These are phyloP conservation scores for Leccinum ochraceum DNA, from an alignment of 768 basidiomycete species.

Conservation along the genomic window DNA sequence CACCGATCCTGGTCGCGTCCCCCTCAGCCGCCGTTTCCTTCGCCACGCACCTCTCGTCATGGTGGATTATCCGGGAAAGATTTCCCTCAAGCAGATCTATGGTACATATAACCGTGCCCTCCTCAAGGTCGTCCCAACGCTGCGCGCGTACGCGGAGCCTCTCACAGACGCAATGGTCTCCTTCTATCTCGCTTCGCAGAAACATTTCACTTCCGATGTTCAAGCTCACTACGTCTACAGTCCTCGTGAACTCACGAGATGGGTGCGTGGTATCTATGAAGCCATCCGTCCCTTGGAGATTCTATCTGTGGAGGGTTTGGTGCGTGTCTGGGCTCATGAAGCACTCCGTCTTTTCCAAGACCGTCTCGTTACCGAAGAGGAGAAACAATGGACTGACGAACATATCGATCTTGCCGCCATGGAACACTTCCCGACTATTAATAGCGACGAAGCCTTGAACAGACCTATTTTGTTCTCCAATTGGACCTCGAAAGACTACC, in stretches of 20 bases:
- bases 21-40: too few relatives aligned
- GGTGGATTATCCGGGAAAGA: too few relatives aligned
- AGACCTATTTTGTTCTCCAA: slow-evolving; percentile 98
- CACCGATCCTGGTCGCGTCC: too few relatives aligned
- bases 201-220: too few relatives aligned
- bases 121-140: too few relatives aligned
- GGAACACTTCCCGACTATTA: slow-evolving; percentile 92
- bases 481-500: slow-evolving; percentile 97
- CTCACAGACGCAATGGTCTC: too few relatives aligned
- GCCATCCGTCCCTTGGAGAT: slow-evolving; percentile 92
- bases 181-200: too few relatives aligned
- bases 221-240: slow-evolving; percentile 38
- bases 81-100: too few relatives aligned
- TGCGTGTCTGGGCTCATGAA: slow-evolving; percentile 98
- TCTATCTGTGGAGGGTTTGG: slow-evolving; percentile 92
- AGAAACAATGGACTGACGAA: slow-evolving; percentile 94
- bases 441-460: slow-evolving; percentile 78
- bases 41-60: too few relatives aligned
- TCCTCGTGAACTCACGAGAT: slow-evolving; percentile 97
- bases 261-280: slow-evolving; percentile 97
- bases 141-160: too few relatives aligned
- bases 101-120: too few relatives aligned
- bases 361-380: slow-evolving; percentile 90
- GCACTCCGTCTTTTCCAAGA: slow-evolving; percentile 97
- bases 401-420: slow-evolving; percentile 81